A percentile compares a stretch with the other conserved stretches of the same genome.
These are phyloP conservation scores for Kodamaea plutei DNA, from an alignment of 1,139 yeast species.

Conservation along the genomic window DNA sequence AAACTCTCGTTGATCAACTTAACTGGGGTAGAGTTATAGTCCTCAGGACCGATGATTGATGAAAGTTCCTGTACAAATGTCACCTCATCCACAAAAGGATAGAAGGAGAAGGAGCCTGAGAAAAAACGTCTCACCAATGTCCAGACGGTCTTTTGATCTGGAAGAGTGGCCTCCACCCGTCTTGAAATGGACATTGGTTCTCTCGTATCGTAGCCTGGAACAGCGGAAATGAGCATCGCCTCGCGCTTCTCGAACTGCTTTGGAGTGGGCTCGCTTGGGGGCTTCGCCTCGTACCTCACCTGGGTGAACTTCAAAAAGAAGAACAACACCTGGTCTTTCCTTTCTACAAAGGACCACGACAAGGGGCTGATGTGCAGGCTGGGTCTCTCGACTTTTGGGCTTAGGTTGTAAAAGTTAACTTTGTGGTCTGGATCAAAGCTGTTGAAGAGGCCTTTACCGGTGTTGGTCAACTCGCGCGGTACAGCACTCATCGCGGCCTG, in stretches of 20 bases:
- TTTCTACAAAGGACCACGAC: slow-evolving; percentile 2
- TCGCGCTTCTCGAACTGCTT: slow-evolving; percentile 1
- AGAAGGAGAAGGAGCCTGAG: neutral
- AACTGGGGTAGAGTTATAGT: neutral
- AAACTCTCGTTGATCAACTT: neutral
- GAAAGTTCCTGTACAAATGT: slow-evolving; percentile 1
- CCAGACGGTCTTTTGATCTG: slow-evolving; percentile 1
- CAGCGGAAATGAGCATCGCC: neutral
- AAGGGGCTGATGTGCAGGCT: slow-evolving; percentile 1
- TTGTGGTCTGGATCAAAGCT: neutral
- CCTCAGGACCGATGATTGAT: slow-evolving; percentile 1
- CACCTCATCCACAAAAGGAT: slow-evolving; percentile 1
- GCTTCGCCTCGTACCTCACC: slow-evolving; percentile 1
- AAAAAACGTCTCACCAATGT: slow-evolving; percentile 1
- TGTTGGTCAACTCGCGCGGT: no score
- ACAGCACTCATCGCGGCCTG: no score
- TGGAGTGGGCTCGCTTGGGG: slow-evolving; percentile 1
- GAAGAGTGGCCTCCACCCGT: neutral
- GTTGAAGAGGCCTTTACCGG: no score
- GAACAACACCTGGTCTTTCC: neutral
- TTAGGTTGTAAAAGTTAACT: slow-evolving; percentile 1
- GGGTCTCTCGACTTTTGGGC: neutral
- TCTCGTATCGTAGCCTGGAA: neutral
- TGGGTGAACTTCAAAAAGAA: neutral
- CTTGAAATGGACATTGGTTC: neutral